Conservation (phyloP, 1,284 basidiomycete genomes). For the Naganishia sp. region DNA sequence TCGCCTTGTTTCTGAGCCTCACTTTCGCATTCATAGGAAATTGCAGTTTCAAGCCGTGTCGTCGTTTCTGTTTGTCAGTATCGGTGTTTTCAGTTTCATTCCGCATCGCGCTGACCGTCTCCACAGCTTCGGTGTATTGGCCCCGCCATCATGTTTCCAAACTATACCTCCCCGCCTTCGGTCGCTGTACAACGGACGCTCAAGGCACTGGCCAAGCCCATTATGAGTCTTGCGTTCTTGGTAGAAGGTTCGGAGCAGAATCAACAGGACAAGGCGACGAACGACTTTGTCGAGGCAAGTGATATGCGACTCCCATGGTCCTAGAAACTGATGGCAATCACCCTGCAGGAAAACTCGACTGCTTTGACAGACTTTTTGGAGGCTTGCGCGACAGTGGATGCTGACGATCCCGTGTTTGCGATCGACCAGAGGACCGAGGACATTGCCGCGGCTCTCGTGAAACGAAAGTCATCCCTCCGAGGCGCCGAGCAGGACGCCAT, state of each 20-base stretch:
- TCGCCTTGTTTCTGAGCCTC: background rate
- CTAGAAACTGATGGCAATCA: background rate
- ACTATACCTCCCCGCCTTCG: constrained; percentile 8
- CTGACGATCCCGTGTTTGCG: constrained; percentile 2
- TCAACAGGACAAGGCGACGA: constrained; percentile 17
- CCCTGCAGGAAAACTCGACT: constrained; percentile 7
- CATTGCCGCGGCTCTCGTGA: constrained; percentile 13
- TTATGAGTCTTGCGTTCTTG: constrained; percentile 31
- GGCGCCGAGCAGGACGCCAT: constrained; percentile 13
- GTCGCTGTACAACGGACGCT: constrained; percentile 21
- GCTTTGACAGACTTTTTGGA: constrained; percentile 19
- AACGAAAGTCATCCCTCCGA: constrained; percentile 11
- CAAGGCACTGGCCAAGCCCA: constrained; percentile 27
- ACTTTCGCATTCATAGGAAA: background rate
- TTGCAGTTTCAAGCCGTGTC: constrained; percentile 29
- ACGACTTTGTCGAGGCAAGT: constrained; percentile 22
- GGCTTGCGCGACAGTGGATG: constrained; percentile 12
- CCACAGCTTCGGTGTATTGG: constrained; percentile 28
- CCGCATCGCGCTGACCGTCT: background rate
- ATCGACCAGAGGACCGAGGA: constrained; percentile 22
- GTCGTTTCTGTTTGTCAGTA: constrained; percentile 30
- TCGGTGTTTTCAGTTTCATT: too few species aligned
- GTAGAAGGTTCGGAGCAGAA: constrained; percentile 24
- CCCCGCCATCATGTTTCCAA: constrained; percentile 29
- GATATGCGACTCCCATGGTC: background rate